Conservation (phyloP, 208 protist genomes). For the Herpetomonas tarakana region DNA sequence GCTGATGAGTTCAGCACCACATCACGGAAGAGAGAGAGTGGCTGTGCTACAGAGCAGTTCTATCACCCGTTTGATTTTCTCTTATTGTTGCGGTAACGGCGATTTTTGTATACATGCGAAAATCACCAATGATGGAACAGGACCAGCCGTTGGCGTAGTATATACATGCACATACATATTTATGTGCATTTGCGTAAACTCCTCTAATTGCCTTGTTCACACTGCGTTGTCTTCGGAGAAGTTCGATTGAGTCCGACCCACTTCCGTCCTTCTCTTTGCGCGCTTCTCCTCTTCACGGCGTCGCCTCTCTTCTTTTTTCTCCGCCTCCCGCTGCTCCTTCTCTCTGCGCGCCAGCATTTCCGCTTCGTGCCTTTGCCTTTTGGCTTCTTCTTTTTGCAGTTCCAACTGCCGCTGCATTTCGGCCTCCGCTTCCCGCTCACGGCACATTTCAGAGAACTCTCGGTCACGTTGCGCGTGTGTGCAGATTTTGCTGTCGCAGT, state of each 20-base stretch:
- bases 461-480: conserved; percentile 1
- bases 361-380: conserved; percentile 23
- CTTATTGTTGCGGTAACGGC: no score
- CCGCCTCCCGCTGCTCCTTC: conserved; percentile 45
- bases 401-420: conserved; percentile 29
- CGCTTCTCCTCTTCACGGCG: conserved; percentile 46
- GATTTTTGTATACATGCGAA: no score
- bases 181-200: neutral
- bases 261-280: conserved; percentile 14
- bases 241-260: conserved; percentile 7
- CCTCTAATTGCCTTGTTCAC: conserved; percentile 10
- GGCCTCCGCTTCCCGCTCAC: conserved; percentile 17
- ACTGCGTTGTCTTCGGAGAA: conserved; percentile 6
- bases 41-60: no score
- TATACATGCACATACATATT: conserved; percentile 4
- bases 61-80: no score
- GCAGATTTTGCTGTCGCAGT: conserved; percentile 10
- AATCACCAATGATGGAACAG: neutral
- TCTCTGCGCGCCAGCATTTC: conserved; percentile 18
- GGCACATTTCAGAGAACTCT: neutral
- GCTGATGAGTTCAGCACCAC: no score
- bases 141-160: neutral
- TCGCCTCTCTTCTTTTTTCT: conserved; percentile 53
- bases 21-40: no score
- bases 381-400: conserved; percentile 26